Evolutionary conservation across 1,284 basidiomycete species (phyloP).

Genomic region (Trichosporon coremiiforme): DNA sequence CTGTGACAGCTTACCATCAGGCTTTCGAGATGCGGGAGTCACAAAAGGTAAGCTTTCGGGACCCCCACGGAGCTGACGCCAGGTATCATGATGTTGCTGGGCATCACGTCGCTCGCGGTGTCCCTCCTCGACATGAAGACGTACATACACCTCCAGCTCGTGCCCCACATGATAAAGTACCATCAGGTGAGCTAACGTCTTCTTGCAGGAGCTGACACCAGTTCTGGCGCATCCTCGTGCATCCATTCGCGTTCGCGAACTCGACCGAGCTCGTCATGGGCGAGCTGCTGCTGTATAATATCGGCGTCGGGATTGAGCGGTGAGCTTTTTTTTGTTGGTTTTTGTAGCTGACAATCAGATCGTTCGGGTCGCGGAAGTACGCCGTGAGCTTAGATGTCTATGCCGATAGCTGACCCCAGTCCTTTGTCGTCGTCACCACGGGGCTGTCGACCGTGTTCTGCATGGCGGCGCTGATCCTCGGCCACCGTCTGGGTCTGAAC

Average conservation of each 20-base stretch:
- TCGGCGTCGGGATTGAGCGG: constrained; percentile 74
- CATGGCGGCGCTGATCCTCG: constrained; percentile 65
- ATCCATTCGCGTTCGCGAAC: constrained; percentile 77
- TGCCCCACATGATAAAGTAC: constrained; percentile 55
- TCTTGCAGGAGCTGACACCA: constrained; percentile 54
- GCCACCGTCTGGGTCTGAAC: constrained; percentile 68
- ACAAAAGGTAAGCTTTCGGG: constrained; percentile 43
- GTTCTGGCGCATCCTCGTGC: constrained; percentile 80
- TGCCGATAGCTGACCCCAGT: constrained; percentile 59
- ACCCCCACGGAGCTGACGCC: background rate
- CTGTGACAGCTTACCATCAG: constrained; percentile 28
- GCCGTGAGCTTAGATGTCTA: constrained; percentile 64
- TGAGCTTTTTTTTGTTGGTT: constrained; percentile 23
- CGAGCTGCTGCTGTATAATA: constrained; percentile 72
- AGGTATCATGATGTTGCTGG: constrained; percentile 76
- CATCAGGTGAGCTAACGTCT: constrained; percentile 51
- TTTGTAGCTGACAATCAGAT: constrained; percentile 44
- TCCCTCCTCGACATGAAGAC: constrained; percentile 83
- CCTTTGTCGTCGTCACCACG: constrained; percentile 69
- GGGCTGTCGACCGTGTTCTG: constrained; percentile 69
- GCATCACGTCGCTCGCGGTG: constrained; percentile 68
- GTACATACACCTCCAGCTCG: constrained; percentile 74
- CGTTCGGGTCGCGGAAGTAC: constrained; percentile 83
- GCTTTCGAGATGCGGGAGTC: constrained; percentile 52
- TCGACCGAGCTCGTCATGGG: constrained; percentile 81